These are phyloP conservation scores for Cyclotella choctawhatcheeana DNA, from an alignment of 108 stramenopile genomes.

Conservation along the genomic window DNA sequence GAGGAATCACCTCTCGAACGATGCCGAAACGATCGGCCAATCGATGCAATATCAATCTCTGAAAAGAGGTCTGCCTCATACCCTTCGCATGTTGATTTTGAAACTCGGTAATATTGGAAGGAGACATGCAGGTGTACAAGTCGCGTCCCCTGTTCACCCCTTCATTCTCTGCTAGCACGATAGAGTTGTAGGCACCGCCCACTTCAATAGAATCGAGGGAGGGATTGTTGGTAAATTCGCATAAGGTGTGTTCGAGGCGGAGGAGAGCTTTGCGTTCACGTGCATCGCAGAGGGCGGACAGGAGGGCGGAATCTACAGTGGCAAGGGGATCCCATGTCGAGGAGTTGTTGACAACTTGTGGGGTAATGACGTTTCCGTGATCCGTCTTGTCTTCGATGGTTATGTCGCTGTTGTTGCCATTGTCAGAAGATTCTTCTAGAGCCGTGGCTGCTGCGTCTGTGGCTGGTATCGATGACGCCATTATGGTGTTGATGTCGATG, in stretches of 20 bases:
- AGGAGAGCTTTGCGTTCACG: slow-evolving; percentile 83
- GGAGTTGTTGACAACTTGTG: too few relatives aligned
- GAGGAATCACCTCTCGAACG: slow-evolving; percentile 58
- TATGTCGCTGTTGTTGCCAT: too few relatives aligned
- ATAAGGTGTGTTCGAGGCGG: slow-evolving; percentile 76
- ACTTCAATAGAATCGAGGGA: slow-evolving; percentile 61
- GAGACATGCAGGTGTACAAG: slow-evolving; percentile 16
- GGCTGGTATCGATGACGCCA: too few relatives aligned
- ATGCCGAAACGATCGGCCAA: slow-evolving; percentile 90
- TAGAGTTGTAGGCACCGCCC: slow-evolving; percentile 74
- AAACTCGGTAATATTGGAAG: slow-evolving; percentile 38
- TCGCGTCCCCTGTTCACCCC: slow-evolving; percentile 3
- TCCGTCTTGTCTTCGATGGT: too few relatives aligned
- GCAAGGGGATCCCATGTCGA: slow-evolving; percentile 53
- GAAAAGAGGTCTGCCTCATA: slow-evolving; percentile 78
- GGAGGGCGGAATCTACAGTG: slow-evolving; percentile 78
- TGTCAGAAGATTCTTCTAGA: too few relatives aligned
- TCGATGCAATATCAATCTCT: slow-evolving; percentile 87
- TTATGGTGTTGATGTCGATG: too few relatives aligned
- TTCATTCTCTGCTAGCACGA: slow-evolving; percentile 36
- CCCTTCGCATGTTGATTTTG: slow-evolving; percentile 42
- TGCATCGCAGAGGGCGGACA: slow-evolving; percentile 75
- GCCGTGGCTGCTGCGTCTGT: too few relatives aligned
- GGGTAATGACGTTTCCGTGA: too few relatives aligned
- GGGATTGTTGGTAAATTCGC: slow-evolving; percentile 76